These are phyloP conservation scores for Glebionis coronaria DNA, from an alignment of 129 eudicot genomes.

Conservation along the genomic window DNA sequence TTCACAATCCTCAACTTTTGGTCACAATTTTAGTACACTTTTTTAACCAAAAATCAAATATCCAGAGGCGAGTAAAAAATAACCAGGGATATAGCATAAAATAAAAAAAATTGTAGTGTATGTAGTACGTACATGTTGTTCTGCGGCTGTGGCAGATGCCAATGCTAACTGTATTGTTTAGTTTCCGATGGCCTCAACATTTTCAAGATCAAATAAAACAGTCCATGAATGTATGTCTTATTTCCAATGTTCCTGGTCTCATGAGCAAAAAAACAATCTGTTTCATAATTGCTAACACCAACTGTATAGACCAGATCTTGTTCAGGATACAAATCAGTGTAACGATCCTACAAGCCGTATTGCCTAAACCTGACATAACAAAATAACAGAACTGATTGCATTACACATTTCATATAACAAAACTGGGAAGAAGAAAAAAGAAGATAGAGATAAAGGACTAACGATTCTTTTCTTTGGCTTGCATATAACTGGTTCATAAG, in stretches of 20 bases:
- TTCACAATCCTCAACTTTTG: no score
- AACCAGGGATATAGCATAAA: no score
- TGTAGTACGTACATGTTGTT: slow-evolving; percentile 44
- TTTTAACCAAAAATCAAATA: no score
- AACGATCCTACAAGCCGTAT: slow-evolving; percentile 74
- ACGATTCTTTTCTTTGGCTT: slow-evolving; percentile 40
- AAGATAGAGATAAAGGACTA: slow-evolving; percentile 1
- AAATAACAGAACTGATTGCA: no score
- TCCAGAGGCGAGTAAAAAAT: no score
- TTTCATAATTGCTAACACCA: no score
- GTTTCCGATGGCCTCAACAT: no score
- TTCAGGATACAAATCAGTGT: slow-evolving; percentile 52
- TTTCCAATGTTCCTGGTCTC: slow-evolving; percentile 41
- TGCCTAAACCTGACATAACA: slow-evolving; percentile 54
- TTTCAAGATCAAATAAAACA: no score
- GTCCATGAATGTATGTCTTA: slow-evolving; percentile 40
- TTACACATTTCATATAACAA: no score
- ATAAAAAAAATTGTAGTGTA: no score
- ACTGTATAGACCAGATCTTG: slow-evolving; percentile 45
- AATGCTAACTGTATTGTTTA: slow-evolving; percentile 58
- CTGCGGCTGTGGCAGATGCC: slow-evolving; percentile 51
- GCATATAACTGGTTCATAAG: no score
- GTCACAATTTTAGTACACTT: no score
- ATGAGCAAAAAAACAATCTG: slow-evolving; percentile 73
- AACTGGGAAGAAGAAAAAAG: not conserved